These are phyloP conservation scores for Bjerkandera adusta DNA, from an alignment of 1,284 basidiomycete genomes.

Conservation along the genomic window DNA sequence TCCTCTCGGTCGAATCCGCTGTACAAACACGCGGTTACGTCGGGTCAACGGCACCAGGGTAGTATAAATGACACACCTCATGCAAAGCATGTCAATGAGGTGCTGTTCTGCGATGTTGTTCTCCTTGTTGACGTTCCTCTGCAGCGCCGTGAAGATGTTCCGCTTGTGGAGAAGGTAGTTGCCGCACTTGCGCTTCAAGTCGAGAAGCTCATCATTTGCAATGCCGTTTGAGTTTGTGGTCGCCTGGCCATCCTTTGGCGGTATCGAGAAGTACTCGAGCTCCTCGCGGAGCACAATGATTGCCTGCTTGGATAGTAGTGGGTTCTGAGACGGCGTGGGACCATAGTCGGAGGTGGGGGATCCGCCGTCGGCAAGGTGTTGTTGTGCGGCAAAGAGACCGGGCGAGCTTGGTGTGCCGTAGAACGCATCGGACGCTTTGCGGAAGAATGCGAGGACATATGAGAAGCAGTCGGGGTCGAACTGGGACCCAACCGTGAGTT, in stretches of 20 bases:
- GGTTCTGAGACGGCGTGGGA: constrained; percentile 75
- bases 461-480: constrained; percentile 97
- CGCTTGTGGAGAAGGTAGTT: constrained; percentile 84
- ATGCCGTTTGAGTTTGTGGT: constrained; percentile 76
- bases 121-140: constrained; percentile 99
- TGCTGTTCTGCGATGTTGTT: constrained; percentile 99
- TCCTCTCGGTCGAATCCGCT: constrained; percentile 97
- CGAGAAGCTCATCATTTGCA: constrained; percentile 73
- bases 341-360: constrained; percentile 62
- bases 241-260: constrained; percentile 62
- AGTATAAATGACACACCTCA: constrained; percentile 66
- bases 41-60: neutral
- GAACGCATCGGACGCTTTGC: constrained; percentile 83
- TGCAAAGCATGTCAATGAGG: constrained; percentile 99
- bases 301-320: constrained; percentile 93
- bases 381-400: constrained; percentile 78
- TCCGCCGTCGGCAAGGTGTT: constrained; percentile 58
- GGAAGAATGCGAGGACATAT: constrained; percentile 92
- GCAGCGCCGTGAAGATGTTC: constrained; percentile 96
- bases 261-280: constrained; percentile 97
- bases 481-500: constrained; percentile 51
- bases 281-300: constrained; percentile 98
- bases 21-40: constrained; percentile 3
- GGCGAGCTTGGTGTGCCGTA: constrained; percentile 82
- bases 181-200: constrained; percentile 83